phyloP scores from a whole-genome alignment of 208 protist genomes.

The Leishmania lainsoni region DNA sequence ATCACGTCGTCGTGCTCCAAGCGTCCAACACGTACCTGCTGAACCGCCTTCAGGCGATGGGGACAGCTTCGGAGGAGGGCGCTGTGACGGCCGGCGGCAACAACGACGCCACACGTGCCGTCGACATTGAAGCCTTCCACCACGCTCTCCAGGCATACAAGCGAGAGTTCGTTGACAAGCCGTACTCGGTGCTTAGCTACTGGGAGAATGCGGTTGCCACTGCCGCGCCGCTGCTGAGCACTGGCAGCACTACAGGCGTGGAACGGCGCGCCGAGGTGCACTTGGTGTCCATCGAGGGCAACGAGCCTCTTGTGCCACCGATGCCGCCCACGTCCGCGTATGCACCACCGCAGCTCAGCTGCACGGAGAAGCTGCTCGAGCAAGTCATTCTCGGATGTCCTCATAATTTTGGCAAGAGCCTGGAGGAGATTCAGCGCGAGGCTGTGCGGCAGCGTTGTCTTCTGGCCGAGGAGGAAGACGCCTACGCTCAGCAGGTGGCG shows the following conservation, averaged over 20 bases:
- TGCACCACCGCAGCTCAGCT: constrained; percentile 33
- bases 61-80: constrained; percentile 22
- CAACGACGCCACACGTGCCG: constrained; percentile 16
- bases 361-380: constrained; percentile 50
- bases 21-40: constrained; percentile 79
- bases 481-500: constrained; percentile 42
- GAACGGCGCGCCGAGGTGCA: constrained; percentile 39
- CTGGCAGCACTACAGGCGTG: constrained; percentile 21
- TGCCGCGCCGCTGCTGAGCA: constrained; percentile 37
- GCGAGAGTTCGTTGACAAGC: constrained; percentile 56
- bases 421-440: constrained; percentile 76
- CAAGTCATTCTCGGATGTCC: constrained; percentile 73
- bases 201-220: constrained; percentile 77
- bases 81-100: constrained; percentile 1
- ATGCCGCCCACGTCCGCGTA: constrained; percentile 65
- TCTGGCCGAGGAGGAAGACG: constrained; percentile 49
- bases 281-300: constrained; percentile 50
- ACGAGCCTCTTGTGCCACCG: constrained; percentile 71
- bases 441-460: constrained; percentile 59
- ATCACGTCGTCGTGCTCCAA: constrained; percentile 80
- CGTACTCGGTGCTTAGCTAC: constrained; percentile 78
- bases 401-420: constrained; percentile 91
- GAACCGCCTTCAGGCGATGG: constrained; percentile 58
- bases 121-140: constrained; percentile 68
- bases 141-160: constrained; percentile 52